Base-by-base conservation (phyloP, 1,284 basidiomycete species). In the Fomitopsis betulina region DNA sequence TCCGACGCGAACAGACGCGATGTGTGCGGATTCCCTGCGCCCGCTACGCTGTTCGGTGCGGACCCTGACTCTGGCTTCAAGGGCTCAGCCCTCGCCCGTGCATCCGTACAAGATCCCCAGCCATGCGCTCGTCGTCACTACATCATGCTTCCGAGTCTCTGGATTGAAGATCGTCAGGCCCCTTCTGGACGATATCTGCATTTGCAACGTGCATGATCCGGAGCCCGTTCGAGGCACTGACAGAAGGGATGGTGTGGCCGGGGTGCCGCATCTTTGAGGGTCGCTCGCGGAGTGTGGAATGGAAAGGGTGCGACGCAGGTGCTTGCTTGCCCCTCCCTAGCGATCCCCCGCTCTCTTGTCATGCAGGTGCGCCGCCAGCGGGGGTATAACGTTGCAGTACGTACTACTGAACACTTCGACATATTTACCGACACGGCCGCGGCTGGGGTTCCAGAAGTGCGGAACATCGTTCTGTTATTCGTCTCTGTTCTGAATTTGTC, bases 211-310 rank as follows among this genome's bases (percentile, higher is more conserved):
- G 25, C 2, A 47, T 47, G 45, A 27, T 47, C 45, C 45, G 45
- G 23, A 1, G 45, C 25, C 23, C 45, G 45, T 30, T 10, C 25
- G 25, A 47, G 19, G 42, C 35, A 12, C 32, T 12, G 43, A 17
- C 21, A 47, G 21, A 47, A n/a, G 45, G 27, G 42, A 23, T 21
- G 42, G 21, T 50, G 15, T 17, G 47, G 30, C 13, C 13, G 17
- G 25, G 32, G 17, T 21, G 8, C 27, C 2, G 49, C 33, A 51
- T 51, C 49, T 51, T 51, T 51, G 33, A 23, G 49, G 49, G 49
- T 33, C 32, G 49, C 49, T 51, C 49, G 49, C 49, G 49, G 49
- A 51, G 49, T 51, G 32, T 19, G 49, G 47, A 51, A 30, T 51
- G 49, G 27, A 35, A 47, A 47, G 25, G 45, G 45, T 47, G 25